Evolutionary conservation across 306 rosid genomes (phyloP).

Genomic region (Cicer bijugum): DNA sequence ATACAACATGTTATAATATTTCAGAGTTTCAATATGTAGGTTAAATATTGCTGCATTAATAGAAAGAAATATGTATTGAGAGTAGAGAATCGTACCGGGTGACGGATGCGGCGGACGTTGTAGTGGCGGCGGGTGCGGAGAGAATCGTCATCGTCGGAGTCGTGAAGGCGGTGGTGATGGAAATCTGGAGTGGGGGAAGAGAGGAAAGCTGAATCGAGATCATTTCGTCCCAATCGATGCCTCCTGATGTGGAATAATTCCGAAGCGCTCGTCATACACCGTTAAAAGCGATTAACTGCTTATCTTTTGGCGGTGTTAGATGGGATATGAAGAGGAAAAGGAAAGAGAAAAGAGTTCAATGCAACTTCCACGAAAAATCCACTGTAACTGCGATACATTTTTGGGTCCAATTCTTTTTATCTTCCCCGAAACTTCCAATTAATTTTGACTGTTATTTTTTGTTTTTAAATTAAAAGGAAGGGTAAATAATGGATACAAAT

Average conservation of each 20-base stretch:
- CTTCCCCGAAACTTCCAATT: not conserved
- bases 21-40: not conserved
- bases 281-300: not conserved
- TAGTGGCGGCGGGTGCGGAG: slow-evolving; percentile 59
- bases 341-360: not conserved
- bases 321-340: not conserved
- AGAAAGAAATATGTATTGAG: not conserved
- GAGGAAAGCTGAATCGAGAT: slow-evolving; percentile 51
- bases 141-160: slow-evolving; percentile 52
- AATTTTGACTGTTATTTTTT: not conserved
- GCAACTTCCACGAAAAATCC: not conserved
- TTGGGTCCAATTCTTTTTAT: not conserved
- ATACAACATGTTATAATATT: not conserved
- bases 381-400: not conserved
- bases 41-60: not conserved
- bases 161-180: slow-evolving; percentile 50
- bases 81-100: slow-evolving; percentile 39
- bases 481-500: too few relatives aligned
- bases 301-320: not conserved
- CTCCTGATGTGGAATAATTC: slow-evolving; percentile 77
- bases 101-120: slow-evolving; percentile 51
- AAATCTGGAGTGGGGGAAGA: slow-evolving; percentile 32
- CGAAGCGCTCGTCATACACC: slow-evolving; percentile 95
- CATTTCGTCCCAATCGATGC: slow-evolving; percentile 71
- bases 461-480: too few relatives aligned